Conservation (phyloP, 202 grass and related monocot genomes). For the Setaria italica region DNA sequence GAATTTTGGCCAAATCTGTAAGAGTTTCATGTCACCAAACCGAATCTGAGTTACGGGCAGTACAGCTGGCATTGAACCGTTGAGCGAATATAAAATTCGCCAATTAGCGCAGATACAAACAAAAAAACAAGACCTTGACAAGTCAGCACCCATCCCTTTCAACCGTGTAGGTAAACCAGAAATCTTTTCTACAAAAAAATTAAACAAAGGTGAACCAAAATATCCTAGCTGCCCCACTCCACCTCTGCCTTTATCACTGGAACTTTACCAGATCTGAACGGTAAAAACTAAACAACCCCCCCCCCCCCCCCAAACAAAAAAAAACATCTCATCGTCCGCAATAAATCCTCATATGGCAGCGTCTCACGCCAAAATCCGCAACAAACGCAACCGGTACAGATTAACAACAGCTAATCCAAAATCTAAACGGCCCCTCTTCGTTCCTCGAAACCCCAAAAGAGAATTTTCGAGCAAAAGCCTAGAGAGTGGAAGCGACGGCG, state of each 20-base stretch:
- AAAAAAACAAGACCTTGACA: slow-evolving; percentile 47
- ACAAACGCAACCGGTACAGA: background rate
- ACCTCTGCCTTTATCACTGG: background rate
- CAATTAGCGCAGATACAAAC: slow-evolving; percentile 34
- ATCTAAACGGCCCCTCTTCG: background rate
- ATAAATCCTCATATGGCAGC: background rate
- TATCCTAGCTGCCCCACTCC: slow-evolving; percentile 18
- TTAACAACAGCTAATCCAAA: background rate
- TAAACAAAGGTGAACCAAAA: slow-evolving; percentile 2
- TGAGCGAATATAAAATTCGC: slow-evolving; percentile 1
- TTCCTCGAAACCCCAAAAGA: slow-evolving; percentile 12
- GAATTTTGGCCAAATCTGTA: slow-evolving; percentile 1
- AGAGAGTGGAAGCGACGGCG: background rate
- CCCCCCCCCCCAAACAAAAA: background rate
- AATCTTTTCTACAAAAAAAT: background rate
- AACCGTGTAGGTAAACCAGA: slow-evolving; percentile 40
- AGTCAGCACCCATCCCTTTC: slow-evolving; percentile 42
- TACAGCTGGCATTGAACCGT: slow-evolving; percentile 30
- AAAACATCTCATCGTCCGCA: background rate
- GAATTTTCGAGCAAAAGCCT: background rate
- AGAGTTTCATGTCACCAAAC: background rate
- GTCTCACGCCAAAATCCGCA: background rate
- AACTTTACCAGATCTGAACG: slow-evolving; percentile 53
- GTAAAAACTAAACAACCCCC: background rate
- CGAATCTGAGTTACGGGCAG: background rate